phyloP scores from a whole-genome alignment of 257 asterid genomes.

The Gynochthodes officinalis region DNA sequence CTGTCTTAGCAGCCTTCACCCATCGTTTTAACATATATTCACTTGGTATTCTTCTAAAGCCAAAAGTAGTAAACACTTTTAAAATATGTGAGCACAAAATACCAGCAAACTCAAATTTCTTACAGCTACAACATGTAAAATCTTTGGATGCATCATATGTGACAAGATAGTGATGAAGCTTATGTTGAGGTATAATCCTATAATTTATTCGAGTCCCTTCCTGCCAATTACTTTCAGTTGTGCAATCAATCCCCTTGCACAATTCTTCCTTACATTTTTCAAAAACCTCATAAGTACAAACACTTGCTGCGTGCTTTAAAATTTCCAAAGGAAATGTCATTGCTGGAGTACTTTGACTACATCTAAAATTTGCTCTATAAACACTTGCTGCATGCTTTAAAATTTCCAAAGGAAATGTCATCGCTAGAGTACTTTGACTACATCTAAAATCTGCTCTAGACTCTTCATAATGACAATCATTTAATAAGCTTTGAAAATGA shows the following conservation, averaged over 20 bases:
- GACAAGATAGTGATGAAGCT: neutral
- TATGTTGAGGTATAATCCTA: neutral
- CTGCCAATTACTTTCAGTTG: neutral
- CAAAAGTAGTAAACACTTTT: too few relatives aligned
- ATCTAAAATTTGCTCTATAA: too few relatives aligned
- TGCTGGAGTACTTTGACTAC: neutral
- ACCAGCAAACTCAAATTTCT: too few relatives aligned
- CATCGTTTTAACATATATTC: too few relatives aligned
- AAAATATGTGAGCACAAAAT: too few relatives aligned
- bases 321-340: neutral
- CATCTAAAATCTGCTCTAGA: neutral
- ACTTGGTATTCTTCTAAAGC: too few relatives aligned
- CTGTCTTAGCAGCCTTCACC: too few relatives aligned
- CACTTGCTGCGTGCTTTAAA: constrained; percentile 5
- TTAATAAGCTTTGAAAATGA: neutral
- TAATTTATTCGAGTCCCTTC: neutral
- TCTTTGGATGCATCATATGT: neutral
- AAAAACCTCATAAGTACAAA: constrained; percentile 15
- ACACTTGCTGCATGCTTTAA: constrained; percentile 8
- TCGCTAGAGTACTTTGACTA: neutral
- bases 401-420: neutral
- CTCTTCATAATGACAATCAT: neutral
- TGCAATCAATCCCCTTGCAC: constrained; percentile 2
- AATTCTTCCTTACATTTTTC: neutral
- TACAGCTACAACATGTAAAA: too few relatives aligned